phyloP scores from a whole-genome alignment of 1,284 basidiomycete genomes.

The Cutaneotrichosporon mucoides region DNA sequence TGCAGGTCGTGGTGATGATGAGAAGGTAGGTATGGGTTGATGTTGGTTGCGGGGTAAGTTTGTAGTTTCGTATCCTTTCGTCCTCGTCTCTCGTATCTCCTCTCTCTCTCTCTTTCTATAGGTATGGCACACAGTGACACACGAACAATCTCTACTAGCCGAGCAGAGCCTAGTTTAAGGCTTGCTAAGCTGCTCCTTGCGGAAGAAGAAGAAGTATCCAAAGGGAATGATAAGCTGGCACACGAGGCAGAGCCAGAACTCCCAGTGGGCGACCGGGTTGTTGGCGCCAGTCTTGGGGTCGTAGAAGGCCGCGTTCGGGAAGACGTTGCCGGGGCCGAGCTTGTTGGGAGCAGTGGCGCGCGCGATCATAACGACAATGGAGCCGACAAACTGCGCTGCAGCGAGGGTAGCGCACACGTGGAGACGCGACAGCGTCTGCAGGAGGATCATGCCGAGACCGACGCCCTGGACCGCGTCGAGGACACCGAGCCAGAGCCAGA shows the following conservation, averaged over 20 bases:
- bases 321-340: slow-evolving; percentile 77
- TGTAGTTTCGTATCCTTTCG: background rate
- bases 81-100: background rate
- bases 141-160: background rate
- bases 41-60: background rate
- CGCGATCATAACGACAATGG: slow-evolving; percentile 49
- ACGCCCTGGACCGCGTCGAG: slow-evolving; percentile 89
- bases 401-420: slow-evolving; percentile 89
- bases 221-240: slow-evolving; percentile 68
- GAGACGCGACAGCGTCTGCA: slow-evolving; percentile 84
- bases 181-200: slow-evolving; percentile 49
- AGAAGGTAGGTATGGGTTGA: background rate
- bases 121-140: background rate
- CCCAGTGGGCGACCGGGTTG: slow-evolving; percentile 47
- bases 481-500: slow-evolving; percentile 92
- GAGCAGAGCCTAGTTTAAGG: slow-evolving; percentile 23
- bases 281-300: slow-evolving; percentile 58
- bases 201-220: slow-evolving; percentile 88
- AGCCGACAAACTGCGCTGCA: slow-evolving; percentile 62
- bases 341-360: slow-evolving; percentile 48
- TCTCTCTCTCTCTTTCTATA: background rate
- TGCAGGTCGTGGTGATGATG: background rate
- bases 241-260: slow-evolving; percentile 80
- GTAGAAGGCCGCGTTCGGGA: slow-evolving; percentile 87
- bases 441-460: slow-evolving; percentile 85